phyloP scores from a whole-genome alignment of 2,329 filamentous ascomycete genomes.

The Herpotrichia juniperi region DNA sequence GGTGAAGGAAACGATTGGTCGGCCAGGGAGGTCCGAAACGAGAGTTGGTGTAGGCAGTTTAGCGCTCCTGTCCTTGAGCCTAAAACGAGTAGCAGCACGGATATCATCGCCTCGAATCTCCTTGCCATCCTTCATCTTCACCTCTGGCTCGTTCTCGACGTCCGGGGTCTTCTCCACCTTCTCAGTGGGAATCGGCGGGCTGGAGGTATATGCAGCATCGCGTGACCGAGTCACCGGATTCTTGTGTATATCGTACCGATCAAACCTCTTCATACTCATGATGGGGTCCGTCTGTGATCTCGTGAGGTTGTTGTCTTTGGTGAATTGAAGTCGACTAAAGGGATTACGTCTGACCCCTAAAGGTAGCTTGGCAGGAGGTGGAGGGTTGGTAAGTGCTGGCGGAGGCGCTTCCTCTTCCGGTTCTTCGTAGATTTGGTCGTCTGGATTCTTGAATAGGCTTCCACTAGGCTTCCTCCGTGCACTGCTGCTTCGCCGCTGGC shows the following conservation, averaged over 20 bases:
- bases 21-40: conserved; percentile 87
- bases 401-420: conserved; percentile 60
- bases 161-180: conserved; percentile 33
- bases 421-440: conserved; percentile 89
- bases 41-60: conserved; percentile 87
- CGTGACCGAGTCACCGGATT: conserved; percentile 84
- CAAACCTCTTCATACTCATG: conserved; percentile 49
- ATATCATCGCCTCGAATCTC: conserved; percentile 90
- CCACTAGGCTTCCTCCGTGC: conserved; percentile 74
- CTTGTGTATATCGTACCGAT: conserved; percentile 76
- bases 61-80: conserved; percentile 80
- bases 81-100: conserved; percentile 87
- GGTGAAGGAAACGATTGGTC: conserved; percentile 98
- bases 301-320: conserved; percentile 52
- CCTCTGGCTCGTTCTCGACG: conserved; percentile 37
- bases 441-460: conserved; percentile 70
- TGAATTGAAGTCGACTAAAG: conserved; percentile 66
- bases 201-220: conserved; percentile 79
- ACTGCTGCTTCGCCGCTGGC: conserved; percentile 65
- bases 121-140: conserved; percentile 75
- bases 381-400: conserved; percentile 35
- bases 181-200: conserved; percentile 52
- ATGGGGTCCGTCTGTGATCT: conserved; percentile 53
- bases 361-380: conserved; percentile 51
- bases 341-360: conserved; percentile 66